phyloP scores from a whole-genome alignment of 352 stramenopile genomes.

The Phytophthora constricta region DNA sequence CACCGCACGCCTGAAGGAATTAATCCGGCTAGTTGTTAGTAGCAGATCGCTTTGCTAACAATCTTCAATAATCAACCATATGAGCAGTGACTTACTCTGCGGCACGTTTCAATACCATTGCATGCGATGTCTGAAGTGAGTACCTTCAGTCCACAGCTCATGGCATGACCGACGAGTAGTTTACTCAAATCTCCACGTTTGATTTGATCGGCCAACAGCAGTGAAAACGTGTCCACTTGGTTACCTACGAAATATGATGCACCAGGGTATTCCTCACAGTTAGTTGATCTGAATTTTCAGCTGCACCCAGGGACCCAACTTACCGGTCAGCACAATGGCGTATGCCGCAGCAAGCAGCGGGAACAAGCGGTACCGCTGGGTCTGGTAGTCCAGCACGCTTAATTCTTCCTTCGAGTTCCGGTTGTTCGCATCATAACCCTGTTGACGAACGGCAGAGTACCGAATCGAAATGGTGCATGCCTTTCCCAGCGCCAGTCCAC shows the following conservation, averaged over 20 bases:
- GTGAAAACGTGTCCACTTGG: conserved; percentile 57
- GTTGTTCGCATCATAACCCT: conserved; percentile 79
- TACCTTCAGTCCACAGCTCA: conserved; percentile 75
- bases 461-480: conserved; percentile 93
- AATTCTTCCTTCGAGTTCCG: conserved; percentile 70
- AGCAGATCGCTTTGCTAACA: too few species aligned
- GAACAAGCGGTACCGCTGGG: conserved; percentile 95
- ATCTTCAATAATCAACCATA: too few species aligned
- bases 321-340: conserved; percentile 82
- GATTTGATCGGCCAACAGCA: conserved; percentile 51
- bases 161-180: conserved; percentile 59
- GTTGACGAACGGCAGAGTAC: conserved; percentile 93
- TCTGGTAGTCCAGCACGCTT: conserved; percentile 95
- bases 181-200: conserved; percentile 46
- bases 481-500: conserved; percentile 72
- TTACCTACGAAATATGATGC: conserved; percentile 48
- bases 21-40: too few species aligned
- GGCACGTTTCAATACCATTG: conserved; percentile 55
- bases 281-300: too few species aligned
- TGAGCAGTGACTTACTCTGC: conserved; percentile 47
- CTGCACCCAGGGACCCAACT: neutral
- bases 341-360: conserved; percentile 92
- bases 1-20: conserved; percentile 91
- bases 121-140: conserved; percentile 58
- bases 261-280: too few species aligned